Evolutionary conservation across 2,329 filamentous ascomycete species (phyloP), one percentile per base, ranked within the genome.

Genomic region (Neurospora crassa): DNA sequence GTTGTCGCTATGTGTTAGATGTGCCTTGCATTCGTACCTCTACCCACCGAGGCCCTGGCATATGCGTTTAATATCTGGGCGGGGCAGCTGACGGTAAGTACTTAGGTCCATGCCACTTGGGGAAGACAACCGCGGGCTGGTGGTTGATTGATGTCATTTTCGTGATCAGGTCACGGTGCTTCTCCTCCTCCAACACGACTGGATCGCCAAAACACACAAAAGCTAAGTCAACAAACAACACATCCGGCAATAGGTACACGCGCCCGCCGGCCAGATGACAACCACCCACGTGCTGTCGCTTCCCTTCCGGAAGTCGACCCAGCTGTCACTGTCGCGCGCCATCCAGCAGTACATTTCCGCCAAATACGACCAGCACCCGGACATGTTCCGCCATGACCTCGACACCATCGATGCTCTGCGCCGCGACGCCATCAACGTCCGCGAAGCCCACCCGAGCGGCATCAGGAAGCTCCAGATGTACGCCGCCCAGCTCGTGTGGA

Each of bases 281-380:
- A 77, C 74, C 63, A 80, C 79, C 76, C 91, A 90, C 79, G 89
- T 92, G 74, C 87, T 97, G 71, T 89, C 90, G 79, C 86, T 97
- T 74, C 94, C 95, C 10, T 98, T 98, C 82, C 93, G 95, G 77
- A 92, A 91, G 79, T 95, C 94, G 69, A 89, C 92, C 74, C 87
- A 91, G 71, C 85, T 97, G 53, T 91, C 91, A 72, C 87, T 98
- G 73, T 91, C 92, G 70, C 86, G 89, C 73, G 92, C 94, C 68
- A 94, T 99, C 79, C 93, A 92, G 75, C 91, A 96, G 79, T 98
- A 99, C 84, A 98, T 99, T 78, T 97, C 94, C 73, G 91, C 89
- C 81, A 97, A 98, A 86, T 98, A 98, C 90, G 95, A 98, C 81
- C 96, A 99, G 80, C 95, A 97, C 79, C 95, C 96, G 42, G 94